Base-by-base conservation (phyloP, 2,329 filamentous ascomycete species). In the Exophiala aquamarina region DNA sequence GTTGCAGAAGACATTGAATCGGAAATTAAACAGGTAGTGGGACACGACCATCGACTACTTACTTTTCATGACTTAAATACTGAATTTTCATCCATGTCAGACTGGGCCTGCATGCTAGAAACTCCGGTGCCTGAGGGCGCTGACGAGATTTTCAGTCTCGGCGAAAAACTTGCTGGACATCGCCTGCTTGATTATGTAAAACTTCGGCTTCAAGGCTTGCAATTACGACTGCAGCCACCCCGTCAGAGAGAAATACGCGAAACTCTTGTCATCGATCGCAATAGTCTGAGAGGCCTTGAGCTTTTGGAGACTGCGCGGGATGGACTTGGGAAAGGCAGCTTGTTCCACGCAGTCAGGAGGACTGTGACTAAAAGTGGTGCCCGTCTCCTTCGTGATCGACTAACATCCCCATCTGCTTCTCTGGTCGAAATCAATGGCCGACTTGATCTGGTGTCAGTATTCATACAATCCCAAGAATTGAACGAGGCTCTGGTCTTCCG, bases 301-400 rank as follows among this genome's bases (percentile, higher is more conserved):
- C 88, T 98, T 56, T 83, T 89, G 56, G 83, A 84, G 63, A 97
- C 93, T 0, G 82, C 95, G 41, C 81, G 86, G 39, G 92, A 97
- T 59, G 84, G 87, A 2, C 69, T 78, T 15, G 86, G 86, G 31
- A 83, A 86, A 55, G 93, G 93, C 4, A 96, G 91, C 62, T 72
- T 98, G 34, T 72, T 98, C 29, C 90, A 97, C 68, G 87, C 89
- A n/a, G 79, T 97, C 42, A 82, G 91, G 50, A 81, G 86, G 43
- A 98, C 93, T 0, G 87, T 90, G 13, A 98, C 93, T 1, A 95
- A 91, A 63, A 91, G 92, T 57, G 93, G 93, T 44, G 85, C 90
- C 17, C 81, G 93, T 32, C 74, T 97, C 39, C 75, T 98, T 5
- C 85, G 85, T 53, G 84, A 90, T 57, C 89, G 93, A 75, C 72